Conservation (phyloP, 2,329 filamentous ascomycete species). For the Trichoderma hamatum region DNA sequence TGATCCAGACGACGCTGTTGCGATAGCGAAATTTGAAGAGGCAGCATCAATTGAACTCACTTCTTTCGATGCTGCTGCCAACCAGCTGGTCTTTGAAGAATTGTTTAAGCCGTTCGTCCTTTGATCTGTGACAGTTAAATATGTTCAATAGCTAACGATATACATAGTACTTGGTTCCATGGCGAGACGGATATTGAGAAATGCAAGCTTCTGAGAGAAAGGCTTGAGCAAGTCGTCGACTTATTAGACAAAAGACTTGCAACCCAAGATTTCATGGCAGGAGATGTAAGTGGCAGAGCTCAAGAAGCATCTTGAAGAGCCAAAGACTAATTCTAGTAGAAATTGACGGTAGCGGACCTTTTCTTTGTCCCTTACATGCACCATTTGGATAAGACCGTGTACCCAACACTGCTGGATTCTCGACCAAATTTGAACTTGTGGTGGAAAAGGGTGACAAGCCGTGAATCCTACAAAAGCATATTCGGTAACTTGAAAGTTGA, state of each 20-base stretch:
- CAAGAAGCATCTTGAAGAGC: background rate
- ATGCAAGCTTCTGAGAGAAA: background rate
- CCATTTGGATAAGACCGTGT: background rate
- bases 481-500: background rate
- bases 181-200: background rate
- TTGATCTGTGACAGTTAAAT: accelerated
- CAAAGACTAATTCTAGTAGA: background rate
- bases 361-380: slow-evolving; percentile 15
- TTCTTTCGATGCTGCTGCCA: slow-evolving; percentile 3
- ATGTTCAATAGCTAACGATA: background rate
- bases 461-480: background rate
- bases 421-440: background rate
- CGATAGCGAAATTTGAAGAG: slow-evolving; percentile 8
- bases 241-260: slow-evolving; percentile 2
- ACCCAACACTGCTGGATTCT: background rate
- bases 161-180: background rate
- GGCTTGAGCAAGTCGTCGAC: background rate
- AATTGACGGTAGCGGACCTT: background rate
- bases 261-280: background rate
- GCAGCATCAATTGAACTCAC: slow-evolving; percentile 13
- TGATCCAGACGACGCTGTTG: background rate
- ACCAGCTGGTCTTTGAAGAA: slow-evolving; percentile 4
- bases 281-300: slow-evolving; percentile 1
- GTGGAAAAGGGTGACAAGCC: background rate
- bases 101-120: background rate